Evolutionary conservation across 768 basidiomycete species (phyloP), one percentile per base, ranked within the genome.

Genomic region (Trametes cubensis): DNA sequence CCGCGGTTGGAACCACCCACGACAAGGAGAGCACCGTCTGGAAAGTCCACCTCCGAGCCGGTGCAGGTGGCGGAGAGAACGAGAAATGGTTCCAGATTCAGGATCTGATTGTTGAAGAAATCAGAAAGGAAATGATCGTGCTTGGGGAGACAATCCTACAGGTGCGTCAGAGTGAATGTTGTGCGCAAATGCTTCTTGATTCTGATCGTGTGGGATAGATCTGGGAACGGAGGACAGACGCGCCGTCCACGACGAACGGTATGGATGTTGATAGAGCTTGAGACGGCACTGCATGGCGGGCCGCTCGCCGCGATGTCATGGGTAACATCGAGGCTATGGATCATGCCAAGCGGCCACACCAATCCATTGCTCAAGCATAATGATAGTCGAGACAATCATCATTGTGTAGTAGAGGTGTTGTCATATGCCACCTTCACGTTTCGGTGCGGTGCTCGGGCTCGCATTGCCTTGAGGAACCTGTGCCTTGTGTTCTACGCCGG

Each of bases 31-130:
- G 87, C 59, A 94, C 95, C 17, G 86, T 90, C 18, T 96, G 94
- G 92, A 98, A 98, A 74, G 89, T 87, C 28, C 91, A 95, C 75
- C 81, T 95, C 53, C 84, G 89, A 62, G 87, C 86, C 52, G 85
- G 85, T 28, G 84, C 86, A 18, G 88, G 87, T 52, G 88, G 87
- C 17, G 90, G 87, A 39, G 91, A 95, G 64, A 82, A 79, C 52
- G 95, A 98, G 75, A 93, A 90, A 72, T 98, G 97, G 97, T 90
- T 92, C 74, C 88, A 94, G 79, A 89, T 98, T 52, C 94, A 98
- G 75, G 96, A 99, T 78, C 80, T 99, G 60, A 91, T 95, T 63
- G 95, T 99, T 11, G 90, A 94, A 72, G 95, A 98, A 71, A 91
- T 93, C n/a, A 81, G 94, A 61, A 94, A 92, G 75, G 94, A 97